phyloP scores from a whole-genome alignment of 768 basidiomycete species.

The Piloderma croceum region DNA sequence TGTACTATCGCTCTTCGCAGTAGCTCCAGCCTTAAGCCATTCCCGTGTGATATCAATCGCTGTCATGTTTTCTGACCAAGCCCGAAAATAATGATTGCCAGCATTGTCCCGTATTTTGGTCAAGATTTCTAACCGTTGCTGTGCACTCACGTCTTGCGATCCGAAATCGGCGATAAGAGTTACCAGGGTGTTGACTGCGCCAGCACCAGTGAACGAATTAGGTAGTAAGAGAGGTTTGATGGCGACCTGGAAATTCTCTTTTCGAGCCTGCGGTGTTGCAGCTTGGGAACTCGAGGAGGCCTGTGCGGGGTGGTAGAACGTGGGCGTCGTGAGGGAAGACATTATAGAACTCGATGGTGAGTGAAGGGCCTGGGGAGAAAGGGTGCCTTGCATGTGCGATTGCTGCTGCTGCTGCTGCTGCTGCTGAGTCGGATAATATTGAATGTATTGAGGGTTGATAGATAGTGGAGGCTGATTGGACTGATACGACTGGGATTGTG shows the following conservation, averaged over 20 bases:
- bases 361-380: slow-evolving; percentile 67
- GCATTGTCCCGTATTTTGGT: slow-evolving; percentile 80
- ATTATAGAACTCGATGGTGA: slow-evolving; percentile 40
- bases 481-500: slow-evolving; percentile 31
- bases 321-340: slow-evolving; percentile 17
- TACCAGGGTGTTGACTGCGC: slow-evolving; percentile 60
- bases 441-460: slow-evolving; percentile 35
- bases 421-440: slow-evolving; percentile 14
- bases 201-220: slow-evolving; percentile 60
- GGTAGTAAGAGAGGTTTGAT: slow-evolving; percentile 55
- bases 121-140: slow-evolving; percentile 68
- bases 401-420: slow-evolving; percentile 31
- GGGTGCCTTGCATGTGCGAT: slow-evolving; percentile 50
- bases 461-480: slow-evolving; percentile 30
- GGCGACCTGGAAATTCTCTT: slow-evolving; percentile 44
- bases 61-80: slow-evolving; percentile 70
- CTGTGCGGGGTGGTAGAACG: slow-evolving; percentile 15
- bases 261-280: slow-evolving; percentile 46
- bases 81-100: slow-evolving; percentile 81
- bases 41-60: slow-evolving; percentile 78
- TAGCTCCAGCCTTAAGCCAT: slow-evolving; percentile 71
- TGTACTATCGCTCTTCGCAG: slow-evolving; percentile 47
- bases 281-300: slow-evolving; percentile 25
- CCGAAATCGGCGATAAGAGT: slow-evolving; percentile 55
- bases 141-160: slow-evolving; percentile 54